Conservation (phyloP, 345 rosid genomes). For the Brassica juncea region DNA sequence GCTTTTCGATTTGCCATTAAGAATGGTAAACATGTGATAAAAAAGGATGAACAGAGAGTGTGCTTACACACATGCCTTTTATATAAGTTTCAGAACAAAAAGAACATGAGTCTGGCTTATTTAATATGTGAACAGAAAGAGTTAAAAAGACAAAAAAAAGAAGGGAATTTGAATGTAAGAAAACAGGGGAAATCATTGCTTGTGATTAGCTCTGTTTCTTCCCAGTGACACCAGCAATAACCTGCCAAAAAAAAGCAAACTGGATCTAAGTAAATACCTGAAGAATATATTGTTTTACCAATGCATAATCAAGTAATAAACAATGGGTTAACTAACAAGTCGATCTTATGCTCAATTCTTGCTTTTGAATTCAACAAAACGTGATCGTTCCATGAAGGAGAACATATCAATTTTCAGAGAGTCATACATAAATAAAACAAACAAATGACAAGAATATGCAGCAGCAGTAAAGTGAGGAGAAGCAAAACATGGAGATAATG, state of each 20-base stretch:
- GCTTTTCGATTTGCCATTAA: constrained; percentile 15
- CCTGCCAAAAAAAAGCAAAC: constrained; percentile 48
- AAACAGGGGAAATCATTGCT: constrained; percentile 5
- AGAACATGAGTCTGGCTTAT: constrained; percentile 44
- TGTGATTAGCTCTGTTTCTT: constrained; percentile 52
- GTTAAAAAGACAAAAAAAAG: constrained; percentile 9
- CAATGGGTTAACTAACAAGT: not conserved
- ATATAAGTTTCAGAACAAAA: constrained; percentile 29
- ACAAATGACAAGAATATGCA: constrained; percentile 5
- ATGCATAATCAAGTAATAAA: not conserved
- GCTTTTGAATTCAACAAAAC: not conserved
- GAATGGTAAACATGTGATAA: constrained; percentile 5
- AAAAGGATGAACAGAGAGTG: constrained; percentile 7
- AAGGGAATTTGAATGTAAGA: constrained; percentile 22
- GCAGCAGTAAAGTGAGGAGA: not conserved
- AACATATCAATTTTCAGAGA: not conserved
- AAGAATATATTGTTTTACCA: not conserved
- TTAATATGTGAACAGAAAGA: constrained; percentile 32
- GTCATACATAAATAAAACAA: not conserved
- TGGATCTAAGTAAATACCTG: not conserved
- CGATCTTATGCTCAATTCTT: not conserved
- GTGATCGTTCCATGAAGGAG: not conserved
- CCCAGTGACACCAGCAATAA: constrained; percentile 83
- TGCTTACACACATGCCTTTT: constrained; percentile 19
- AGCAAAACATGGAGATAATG: not conserved